phyloP scores from a whole-genome alignment of 1,284 basidiomycete species.

The Trichosporon sp. region DNA sequence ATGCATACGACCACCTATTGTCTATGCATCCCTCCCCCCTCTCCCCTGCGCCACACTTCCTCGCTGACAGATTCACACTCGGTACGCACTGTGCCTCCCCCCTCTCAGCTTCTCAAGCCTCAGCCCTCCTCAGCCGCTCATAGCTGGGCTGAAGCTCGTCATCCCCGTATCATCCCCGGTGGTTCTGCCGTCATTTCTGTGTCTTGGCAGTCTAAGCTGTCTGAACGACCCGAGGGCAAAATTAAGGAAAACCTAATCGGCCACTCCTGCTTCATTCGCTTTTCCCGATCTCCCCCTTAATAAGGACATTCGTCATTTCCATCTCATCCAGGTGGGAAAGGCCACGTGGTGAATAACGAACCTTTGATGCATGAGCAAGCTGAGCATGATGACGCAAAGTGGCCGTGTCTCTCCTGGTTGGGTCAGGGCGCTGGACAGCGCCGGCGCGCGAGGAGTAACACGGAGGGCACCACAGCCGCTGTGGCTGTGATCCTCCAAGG shows the following conservation, averaged over 20 bases:
- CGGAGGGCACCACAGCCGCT: too few species aligned
- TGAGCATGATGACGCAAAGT: conserved; percentile 2
- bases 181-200: background rate
- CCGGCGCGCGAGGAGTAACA: too few species aligned
- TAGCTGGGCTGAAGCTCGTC: background rate
- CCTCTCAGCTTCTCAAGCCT: background rate
- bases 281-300: background rate
- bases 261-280: background rate
- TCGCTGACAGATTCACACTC: background rate
- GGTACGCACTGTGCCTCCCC: background rate
- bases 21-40: background rate
- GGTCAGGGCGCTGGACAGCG: too few species aligned
- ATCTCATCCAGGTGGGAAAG: too few species aligned
- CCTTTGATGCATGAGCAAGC: background rate
- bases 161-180: background rate
- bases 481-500: too few species aligned
- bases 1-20: background rate
- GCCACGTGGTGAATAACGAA: conserved; percentile 7
- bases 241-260: background rate
- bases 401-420: background rate
- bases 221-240: background rate
- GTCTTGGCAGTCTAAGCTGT: background rate
- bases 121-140: too few species aligned
- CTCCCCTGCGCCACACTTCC: too few species aligned
- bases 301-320: background rate